phyloP scores from a whole-genome alignment of 257 asterid genomes.

The Asclepias syriaca region DNA sequence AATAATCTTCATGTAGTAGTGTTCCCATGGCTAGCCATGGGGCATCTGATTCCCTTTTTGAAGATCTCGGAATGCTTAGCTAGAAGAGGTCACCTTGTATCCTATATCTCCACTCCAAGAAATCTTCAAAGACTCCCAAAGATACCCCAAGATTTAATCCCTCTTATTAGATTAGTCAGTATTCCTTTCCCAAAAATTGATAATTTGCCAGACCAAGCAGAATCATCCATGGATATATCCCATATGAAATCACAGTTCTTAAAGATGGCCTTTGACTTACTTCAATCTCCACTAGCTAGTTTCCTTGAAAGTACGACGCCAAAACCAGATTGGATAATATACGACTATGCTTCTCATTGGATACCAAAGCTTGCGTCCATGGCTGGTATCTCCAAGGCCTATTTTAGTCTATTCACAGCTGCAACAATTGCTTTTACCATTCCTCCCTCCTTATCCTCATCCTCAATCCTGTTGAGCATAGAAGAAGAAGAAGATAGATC shows the following conservation, averaged over 20 bases:
- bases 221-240: slow-evolving; percentile 89
- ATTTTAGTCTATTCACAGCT: slow-evolving; percentile 69
- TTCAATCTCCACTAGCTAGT: slow-evolving; percentile 36
- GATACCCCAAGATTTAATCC: slow-evolving; percentile 43
- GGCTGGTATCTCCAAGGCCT: slow-evolving; percentile 37
- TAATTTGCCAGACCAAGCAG: slow-evolving; percentile 51
- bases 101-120: slow-evolving; percentile 77
- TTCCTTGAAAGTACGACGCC: slow-evolving; percentile 50
- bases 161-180: slow-evolving; percentile 38
- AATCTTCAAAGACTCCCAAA: slow-evolving; percentile 50
- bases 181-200: slow-evolving; percentile 48
- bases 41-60: slow-evolving; percentile 74
- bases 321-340: slow-evolving; percentile 74
- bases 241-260: slow-evolving; percentile 55
- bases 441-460: slow-evolving; percentile 41
- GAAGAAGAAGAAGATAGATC: slow-evolving; percentile 21
- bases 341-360: slow-evolving; percentile 85
- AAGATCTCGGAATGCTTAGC: slow-evolving; percentile 57
- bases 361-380: slow-evolving; percentile 45
- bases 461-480: slow-evolving; percentile 26
- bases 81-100: slow-evolving; percentile 52
- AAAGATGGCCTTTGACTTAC: slow-evolving; percentile 68
- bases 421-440: slow-evolving; percentile 67
- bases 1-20: slow-evolving; percentile 59
- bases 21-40: slow-evolving; percentile 95